A percentile compares a stretch with the other conserved stretches of the same genome.
Conservation (phyloP, 805 yeast species). For the Suhomyces vadensis region DNA sequence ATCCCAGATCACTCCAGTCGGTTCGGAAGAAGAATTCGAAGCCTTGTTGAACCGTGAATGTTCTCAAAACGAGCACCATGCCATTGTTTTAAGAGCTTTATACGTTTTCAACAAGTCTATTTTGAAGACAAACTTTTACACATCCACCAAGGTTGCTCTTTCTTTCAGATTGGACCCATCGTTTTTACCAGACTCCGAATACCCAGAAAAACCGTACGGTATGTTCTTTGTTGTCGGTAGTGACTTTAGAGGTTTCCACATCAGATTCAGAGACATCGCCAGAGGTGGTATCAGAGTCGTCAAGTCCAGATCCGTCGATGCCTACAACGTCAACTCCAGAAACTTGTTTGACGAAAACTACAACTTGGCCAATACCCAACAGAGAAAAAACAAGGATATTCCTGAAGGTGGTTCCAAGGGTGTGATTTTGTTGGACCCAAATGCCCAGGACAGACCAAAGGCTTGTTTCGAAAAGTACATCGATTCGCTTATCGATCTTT, state of each 20-base stretch:
- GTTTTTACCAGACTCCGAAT: conserved; percentile 81
- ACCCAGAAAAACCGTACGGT: conserved; percentile 91
- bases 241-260: conserved; percentile 96
- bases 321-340: conserved; percentile 79
- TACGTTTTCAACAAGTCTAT: conserved; percentile 82
- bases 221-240: conserved; percentile 95
- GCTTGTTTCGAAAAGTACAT: conserved; percentile 90
- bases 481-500: conserved; percentile 84
- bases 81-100: conserved; percentile 77
- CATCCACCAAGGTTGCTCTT: conserved; percentile 91
- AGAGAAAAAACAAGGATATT: conserved; percentile 94
- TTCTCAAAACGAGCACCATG: conserved; percentile 78
- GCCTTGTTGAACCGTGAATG: conserved; percentile 64
- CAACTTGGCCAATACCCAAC: conserved; percentile 94
- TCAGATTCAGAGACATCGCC: conserved; percentile 94
- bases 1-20: conserved; percentile 71
- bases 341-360: conserved; percentile 95
- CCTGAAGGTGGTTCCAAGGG: conserved; percentile 99
- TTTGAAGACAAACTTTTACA: conserved; percentile 90
- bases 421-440: conserved; percentile 83
- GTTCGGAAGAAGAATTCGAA: conserved; percentile 73
- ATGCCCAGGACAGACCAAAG: conserved; percentile 77
- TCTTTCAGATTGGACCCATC: conserved; percentile 88
- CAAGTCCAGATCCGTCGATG: conserved; percentile 80
- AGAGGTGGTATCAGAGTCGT: conserved; percentile 98